Evolutionary conservation across 2,329 filamentous ascomycete genomes (phyloP).

Genomic region (Aspergillus transmontanensis): DNA sequence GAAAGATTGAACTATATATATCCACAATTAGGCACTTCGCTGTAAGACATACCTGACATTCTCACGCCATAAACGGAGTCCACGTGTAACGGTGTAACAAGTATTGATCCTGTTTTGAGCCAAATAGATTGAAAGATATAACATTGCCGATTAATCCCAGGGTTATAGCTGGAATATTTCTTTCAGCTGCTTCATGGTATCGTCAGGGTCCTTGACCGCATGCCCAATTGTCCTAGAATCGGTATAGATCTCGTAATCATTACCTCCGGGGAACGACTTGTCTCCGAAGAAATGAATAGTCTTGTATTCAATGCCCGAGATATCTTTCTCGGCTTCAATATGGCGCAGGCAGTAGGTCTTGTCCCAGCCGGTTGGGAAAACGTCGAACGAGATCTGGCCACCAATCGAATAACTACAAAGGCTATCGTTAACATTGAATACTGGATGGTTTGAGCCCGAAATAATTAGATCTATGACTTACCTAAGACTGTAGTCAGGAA

Average conservation of each 20-base stretch:
- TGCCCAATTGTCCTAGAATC: constrained; percentile 84
- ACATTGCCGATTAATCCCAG: not conserved
- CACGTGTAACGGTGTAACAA: not conserved
- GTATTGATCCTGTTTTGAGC: not conserved
- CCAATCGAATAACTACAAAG: constrained; percentile 79
- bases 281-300: constrained; percentile 98
- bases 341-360: constrained; percentile 96
- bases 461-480: constrained; percentile 52
- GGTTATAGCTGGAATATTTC: constrained; percentile 71
- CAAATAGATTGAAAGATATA: not conserved
- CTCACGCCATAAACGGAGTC: not conserved
- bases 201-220: constrained; percentile 76
- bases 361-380: constrained; percentile 97
- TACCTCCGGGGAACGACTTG: constrained; percentile 88
- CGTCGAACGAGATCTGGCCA: constrained; percentile 96
- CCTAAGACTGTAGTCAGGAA: constrained; percentile 82
- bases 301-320: constrained; percentile 67
- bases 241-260: constrained; percentile 91
- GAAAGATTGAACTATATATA: not conserved
- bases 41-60: not conserved
- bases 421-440: constrained; percentile 3
- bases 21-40: not conserved
- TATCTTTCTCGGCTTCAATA: constrained; percentile 76
- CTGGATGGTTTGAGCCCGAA: not conserved
- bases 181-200: constrained; percentile 78